These are phyloP conservation scores for Penicillium sp. DNA, from an alignment of 2,329 filamentous ascomycete genomes.

Conservation along the genomic window DNA sequence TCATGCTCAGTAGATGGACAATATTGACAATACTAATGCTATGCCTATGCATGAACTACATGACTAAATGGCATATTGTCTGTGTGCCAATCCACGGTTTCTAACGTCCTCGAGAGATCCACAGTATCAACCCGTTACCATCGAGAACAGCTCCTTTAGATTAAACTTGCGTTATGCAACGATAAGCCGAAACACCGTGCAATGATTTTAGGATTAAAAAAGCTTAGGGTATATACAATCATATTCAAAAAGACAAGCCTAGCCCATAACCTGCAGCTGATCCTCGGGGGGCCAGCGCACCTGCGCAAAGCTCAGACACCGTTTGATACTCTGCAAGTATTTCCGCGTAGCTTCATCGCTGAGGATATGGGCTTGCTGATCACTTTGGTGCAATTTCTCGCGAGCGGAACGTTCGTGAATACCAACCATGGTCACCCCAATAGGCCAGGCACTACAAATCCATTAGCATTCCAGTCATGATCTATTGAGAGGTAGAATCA, in stretches of 20 bases:
- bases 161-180: background rate
- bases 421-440: conserved; percentile 99
- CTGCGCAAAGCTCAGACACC: conserved; percentile 94
- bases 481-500: background rate
- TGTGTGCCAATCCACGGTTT: too few relatives aligned
- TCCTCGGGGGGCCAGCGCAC: conserved; percentile 95
- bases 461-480: conserved; percentile 21
- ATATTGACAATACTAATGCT: too few relatives aligned
- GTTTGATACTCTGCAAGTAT: conserved; percentile 96
- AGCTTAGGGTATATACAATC: conserved; percentile 25
- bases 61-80: too few relatives aligned
- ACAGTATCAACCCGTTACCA: too few relatives aligned
- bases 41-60: too few relatives aligned
- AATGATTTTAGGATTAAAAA: background rate
- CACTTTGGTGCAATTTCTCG: conserved; percentile 87
- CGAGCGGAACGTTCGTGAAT: conserved; percentile 96
- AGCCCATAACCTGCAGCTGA: conserved; percentile 93
- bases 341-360: conserved; percentile 95
- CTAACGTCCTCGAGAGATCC: too few relatives aligned
- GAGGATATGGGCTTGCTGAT: conserved; percentile 89
- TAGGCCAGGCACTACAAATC: conserved; percentile 78
- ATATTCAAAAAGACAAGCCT: conserved; percentile 26
- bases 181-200: background rate
- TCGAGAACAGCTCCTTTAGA: too few relatives aligned
- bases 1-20: too few relatives aligned